These are phyloP conservation scores for Firmiana major DNA, from an alignment of 345 rosid species.

Conservation along the genomic window DNA sequence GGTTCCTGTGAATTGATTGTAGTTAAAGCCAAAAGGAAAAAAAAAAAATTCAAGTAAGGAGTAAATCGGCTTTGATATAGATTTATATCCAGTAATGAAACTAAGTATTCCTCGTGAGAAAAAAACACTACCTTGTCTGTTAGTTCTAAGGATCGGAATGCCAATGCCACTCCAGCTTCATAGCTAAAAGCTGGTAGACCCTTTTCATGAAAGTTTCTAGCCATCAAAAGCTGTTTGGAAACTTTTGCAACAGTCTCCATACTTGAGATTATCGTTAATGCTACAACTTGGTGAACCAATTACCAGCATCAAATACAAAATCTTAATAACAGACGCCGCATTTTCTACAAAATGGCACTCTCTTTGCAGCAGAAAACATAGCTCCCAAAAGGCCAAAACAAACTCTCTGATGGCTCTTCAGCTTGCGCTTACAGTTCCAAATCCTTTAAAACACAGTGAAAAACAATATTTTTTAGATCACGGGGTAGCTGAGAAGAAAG, in stretches of 20 bases:
- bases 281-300: constrained; percentile 26
- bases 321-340: constrained; percentile 39
- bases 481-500: constrained; percentile 16
- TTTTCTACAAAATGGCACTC: constrained; percentile 69
- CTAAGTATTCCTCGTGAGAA: not conserved
- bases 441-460: constrained; percentile 18
- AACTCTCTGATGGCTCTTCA: constrained; percentile 4
- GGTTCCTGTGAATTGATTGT: not conserved
- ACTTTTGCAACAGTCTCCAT: constrained; percentile 41
- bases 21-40: not conserved
- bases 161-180: constrained; percentile 56
- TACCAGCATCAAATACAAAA: constrained; percentile 49
- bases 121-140: constrained; percentile 30
- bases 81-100: no score
- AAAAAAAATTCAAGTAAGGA: no score
- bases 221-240: constrained; percentile 35
- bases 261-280: constrained; percentile 57
- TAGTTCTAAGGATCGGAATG: constrained; percentile 61
- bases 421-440: constrained; percentile 2
- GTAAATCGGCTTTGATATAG: no score
- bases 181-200: constrained; percentile 51
- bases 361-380: constrained; percentile 59
- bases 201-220: constrained; percentile 30
- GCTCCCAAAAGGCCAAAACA: constrained; percentile 70
- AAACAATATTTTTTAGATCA: constrained; percentile 19